A percentile compares a stretch with the other conserved stretches of the same genome.
phyloP scores from a whole-genome alignment of 108 stramenopile species.

The Nitzschia inconspicua region DNA sequence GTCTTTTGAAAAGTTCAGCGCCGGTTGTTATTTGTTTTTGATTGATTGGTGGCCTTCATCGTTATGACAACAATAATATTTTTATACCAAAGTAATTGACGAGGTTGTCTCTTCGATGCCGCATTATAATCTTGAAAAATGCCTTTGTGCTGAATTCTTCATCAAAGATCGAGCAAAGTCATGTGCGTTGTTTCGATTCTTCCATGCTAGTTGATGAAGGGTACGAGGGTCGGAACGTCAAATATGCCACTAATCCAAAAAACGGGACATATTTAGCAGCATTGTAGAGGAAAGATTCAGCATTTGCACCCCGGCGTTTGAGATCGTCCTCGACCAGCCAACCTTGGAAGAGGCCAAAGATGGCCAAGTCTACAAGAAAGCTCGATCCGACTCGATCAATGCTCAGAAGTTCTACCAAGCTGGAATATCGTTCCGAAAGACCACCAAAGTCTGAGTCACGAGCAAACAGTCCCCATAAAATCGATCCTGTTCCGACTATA shows the following conservation, averaged over 20 bases:
- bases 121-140: too few species aligned
- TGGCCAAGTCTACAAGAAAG: constrained; percentile 78
- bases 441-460: constrained; percentile 67
- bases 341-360: constrained; percentile 85
- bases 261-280: constrained; percentile 79
- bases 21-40: too few species aligned
- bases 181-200: too few species aligned
- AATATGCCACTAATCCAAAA: constrained; percentile 76
- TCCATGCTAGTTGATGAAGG: too few species aligned
- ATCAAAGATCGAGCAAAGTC: too few species aligned
- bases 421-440: constrained; percentile 42
- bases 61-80: too few species aligned
- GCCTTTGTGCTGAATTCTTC: too few species aligned
- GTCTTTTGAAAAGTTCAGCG: too few species aligned
- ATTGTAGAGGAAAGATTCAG: constrained; percentile 32
- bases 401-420: constrained; percentile 58
- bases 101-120: too few species aligned
- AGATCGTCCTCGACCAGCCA: constrained; percentile 88
- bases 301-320: constrained; percentile 57
- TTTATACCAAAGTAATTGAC: too few species aligned
- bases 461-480: constrained; percentile 68
- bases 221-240: constrained; percentile 68
- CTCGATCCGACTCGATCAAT: constrained; percentile 82
- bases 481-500: constrained; percentile 52
- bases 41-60: too few species aligned